These are phyloP conservation scores for Kockiozyma suomiensis DNA, from an alignment of 805 yeast genomes.

Conservation along the genomic window DNA sequence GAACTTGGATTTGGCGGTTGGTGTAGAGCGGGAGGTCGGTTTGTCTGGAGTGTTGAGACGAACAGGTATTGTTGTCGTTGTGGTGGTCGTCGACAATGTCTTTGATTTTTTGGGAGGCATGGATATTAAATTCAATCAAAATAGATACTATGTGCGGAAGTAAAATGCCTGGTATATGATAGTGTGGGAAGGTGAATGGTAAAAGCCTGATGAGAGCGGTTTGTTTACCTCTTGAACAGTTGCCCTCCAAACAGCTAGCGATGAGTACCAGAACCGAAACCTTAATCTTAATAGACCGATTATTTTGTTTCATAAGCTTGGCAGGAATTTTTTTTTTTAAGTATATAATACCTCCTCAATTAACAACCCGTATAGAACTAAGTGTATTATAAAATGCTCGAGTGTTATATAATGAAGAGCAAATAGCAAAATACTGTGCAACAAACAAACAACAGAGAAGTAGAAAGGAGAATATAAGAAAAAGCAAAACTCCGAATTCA, in stretches of 20 bases:
- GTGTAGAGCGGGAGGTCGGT: slow-evolving; percentile 15
- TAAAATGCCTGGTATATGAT: no score
- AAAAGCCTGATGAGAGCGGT: background rate
- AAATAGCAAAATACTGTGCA: background rate
- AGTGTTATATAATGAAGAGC: background rate
- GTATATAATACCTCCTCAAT: no score
- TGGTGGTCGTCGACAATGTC: background rate
- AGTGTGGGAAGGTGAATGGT: no score
- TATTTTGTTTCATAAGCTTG: no score
- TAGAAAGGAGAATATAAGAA: background rate
- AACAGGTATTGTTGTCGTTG: slow-evolving; percentile 15
- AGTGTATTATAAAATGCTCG: background rate
- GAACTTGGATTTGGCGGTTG: slow-evolving; percentile 10
- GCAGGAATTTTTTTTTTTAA: no score
- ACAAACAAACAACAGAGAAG: background rate
- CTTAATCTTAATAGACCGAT: no score
- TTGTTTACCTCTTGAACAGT: no score
- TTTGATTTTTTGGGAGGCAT: background rate
- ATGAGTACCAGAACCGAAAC: no score
- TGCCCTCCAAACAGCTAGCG: no score
- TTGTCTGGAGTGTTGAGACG: slow-evolving; percentile 18
- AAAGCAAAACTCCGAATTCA: background rate
- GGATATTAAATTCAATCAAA: no score
- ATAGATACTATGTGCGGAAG: no score
- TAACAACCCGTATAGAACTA: no score